Evolutionary conservation across 495 filamentous ascomycete genomes (phyloP).

Genomic region (Cryomyces minteri): DNA sequence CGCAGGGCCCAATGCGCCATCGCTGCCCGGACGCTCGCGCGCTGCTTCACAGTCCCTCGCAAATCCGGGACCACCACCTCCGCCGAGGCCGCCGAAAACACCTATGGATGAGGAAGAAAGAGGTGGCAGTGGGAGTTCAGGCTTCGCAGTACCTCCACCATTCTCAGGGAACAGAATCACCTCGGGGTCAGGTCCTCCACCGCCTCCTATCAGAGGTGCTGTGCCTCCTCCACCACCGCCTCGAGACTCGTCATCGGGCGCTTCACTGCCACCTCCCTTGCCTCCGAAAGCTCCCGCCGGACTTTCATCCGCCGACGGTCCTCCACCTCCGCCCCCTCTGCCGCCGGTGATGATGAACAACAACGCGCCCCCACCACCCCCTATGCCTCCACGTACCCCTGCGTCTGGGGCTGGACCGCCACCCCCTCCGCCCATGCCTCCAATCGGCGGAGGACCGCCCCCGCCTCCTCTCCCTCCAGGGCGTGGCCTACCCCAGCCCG

Average conservation of each 20-base stretch:
- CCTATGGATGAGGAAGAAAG: slow-evolving; percentile 45
- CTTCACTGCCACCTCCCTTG: slow-evolving; percentile 39
- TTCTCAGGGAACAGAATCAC: slow-evolving; percentile 51
- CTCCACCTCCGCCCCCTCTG: slow-evolving; percentile 15
- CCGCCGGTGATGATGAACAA: slow-evolving; percentile 2
- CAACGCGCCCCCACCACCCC: slow-evolving; percentile 6
- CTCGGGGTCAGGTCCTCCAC: slow-evolving; percentile 42
- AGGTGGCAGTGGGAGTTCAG: slow-evolving; percentile 23
- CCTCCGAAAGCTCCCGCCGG: slow-evolving; percentile 49
- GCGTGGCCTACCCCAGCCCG: slow-evolving; percentile 27
- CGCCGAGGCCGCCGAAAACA: slow-evolving; percentile 73
- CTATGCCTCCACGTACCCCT: slow-evolving; percentile 3
- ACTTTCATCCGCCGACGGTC: slow-evolving; percentile 6
- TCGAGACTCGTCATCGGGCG: slow-evolving; percentile 16
- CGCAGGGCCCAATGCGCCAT: slow-evolving; percentile 22
- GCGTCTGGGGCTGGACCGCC: slow-evolving; percentile 4
- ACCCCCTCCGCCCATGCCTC: slow-evolving; percentile 5
- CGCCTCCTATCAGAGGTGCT: slow-evolving; percentile 51
- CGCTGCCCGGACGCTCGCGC: slow-evolving; percentile 33
- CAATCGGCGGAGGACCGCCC: slow-evolving; percentile 32
- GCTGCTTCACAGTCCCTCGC: slow-evolving; percentile 33
- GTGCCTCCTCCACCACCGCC: slow-evolving; percentile 24
- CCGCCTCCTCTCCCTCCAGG: slow-evolving; percentile 51
- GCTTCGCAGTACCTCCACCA: slow-evolving; percentile 65
- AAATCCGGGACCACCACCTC: slow-evolving; percentile 59